Percentiles rank a stretch among this genome's conserved stretches.
Evolutionary conservation across 129 eudicot genomes (phyloP).

Genomic region (Lactuca sativa): DNA sequence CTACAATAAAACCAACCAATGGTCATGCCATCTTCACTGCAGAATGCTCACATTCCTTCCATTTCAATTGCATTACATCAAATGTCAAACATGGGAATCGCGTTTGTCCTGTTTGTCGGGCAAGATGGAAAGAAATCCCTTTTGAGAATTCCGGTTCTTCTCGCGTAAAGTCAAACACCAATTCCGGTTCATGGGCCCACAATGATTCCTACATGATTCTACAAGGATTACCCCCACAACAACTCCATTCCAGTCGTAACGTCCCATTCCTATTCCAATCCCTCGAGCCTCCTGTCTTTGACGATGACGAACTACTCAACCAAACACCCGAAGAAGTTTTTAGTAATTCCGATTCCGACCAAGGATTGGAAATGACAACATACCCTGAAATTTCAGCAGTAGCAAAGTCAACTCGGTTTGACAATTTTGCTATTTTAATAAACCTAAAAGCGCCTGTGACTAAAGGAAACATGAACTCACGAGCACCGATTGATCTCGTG

Average conservation of each 20-base stretch:
- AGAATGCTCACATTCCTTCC: slow-evolving; percentile 94
- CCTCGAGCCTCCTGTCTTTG: slow-evolving; percentile 60
- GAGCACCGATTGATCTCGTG: slow-evolving; percentile 79
- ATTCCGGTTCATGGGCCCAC: slow-evolving; percentile 47
- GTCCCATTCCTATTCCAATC: slow-evolving; percentile 43
- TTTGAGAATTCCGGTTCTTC: slow-evolving; percentile 52
- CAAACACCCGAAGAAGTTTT: slow-evolving; percentile 25
- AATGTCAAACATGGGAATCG: slow-evolving; percentile 89
- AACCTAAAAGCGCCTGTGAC: slow-evolving; percentile 71
- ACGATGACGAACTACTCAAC: slow-evolving; percentile 62
- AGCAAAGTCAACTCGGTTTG: slow-evolving; percentile 39
- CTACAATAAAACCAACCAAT: slow-evolving; percentile 59
- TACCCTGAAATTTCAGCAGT: slow-evolving; percentile 73
- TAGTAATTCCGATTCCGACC: slow-evolving; percentile 26
- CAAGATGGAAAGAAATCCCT: slow-evolving; percentile 91
- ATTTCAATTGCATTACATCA: slow-evolving; percentile 86
- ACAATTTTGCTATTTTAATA: slow-evolving; percentile 55
- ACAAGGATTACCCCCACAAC: slow-evolving; percentile 46
- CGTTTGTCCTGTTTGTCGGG: slow-evolving; percentile 84
- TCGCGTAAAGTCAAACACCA: slow-evolving; percentile 38
- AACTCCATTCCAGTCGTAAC: slow-evolving; percentile 24
- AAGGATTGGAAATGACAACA: slow-evolving; percentile 51
- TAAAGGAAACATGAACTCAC: slow-evolving; percentile 37
- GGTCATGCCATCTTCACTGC: slow-evolving; percentile 98
- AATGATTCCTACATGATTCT: slow-evolving; percentile 47